Evolutionary conservation across 495 filamentous ascomycete genomes (phyloP).

Genomic region (Penicillium coprophilum): DNA sequence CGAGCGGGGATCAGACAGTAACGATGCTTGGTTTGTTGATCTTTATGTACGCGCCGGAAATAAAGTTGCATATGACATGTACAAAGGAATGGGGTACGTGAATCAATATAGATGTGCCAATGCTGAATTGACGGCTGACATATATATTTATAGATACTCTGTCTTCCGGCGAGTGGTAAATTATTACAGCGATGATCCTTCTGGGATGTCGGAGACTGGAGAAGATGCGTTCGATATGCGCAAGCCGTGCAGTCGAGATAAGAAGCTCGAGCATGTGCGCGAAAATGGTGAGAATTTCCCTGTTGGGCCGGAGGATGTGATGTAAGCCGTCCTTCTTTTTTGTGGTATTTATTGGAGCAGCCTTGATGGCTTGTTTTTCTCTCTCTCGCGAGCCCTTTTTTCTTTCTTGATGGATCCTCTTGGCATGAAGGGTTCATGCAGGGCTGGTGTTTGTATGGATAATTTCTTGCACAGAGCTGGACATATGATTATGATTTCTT

Average conservation of each 20-base stretch:
- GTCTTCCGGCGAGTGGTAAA: constrained; percentile 84
- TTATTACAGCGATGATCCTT: constrained; percentile 86
- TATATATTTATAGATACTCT: constrained; percentile 51
- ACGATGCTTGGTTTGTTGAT: constrained; percentile 92
- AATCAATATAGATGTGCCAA: constrained; percentile 3
- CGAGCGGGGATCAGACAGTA: constrained; percentile 73
- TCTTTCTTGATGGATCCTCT: background rate
- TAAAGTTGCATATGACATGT: constrained; percentile 80
- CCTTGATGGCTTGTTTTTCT: background rate
- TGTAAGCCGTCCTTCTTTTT: background rate
- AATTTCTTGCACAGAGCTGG: background rate
- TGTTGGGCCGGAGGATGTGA: constrained; percentile 79
- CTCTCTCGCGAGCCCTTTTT: background rate
- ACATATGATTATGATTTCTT: background rate
- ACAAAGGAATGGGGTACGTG: constrained; percentile 81
- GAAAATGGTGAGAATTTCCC: constrained; percentile 77
- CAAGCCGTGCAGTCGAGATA: constrained; percentile 84
- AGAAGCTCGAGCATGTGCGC: constrained; percentile 70
- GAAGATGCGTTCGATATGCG: constrained; percentile 98
- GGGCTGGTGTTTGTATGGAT: background rate
- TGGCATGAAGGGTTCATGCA: background rate
- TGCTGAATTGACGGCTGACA: constrained; percentile 3
- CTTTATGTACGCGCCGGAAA: constrained; percentile 90
- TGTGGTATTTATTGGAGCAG: background rate
- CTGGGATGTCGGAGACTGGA: constrained; percentile 50